Conservation (phyloP, 139 green algal genomes). For the Coccomyxa sp. region DNA sequence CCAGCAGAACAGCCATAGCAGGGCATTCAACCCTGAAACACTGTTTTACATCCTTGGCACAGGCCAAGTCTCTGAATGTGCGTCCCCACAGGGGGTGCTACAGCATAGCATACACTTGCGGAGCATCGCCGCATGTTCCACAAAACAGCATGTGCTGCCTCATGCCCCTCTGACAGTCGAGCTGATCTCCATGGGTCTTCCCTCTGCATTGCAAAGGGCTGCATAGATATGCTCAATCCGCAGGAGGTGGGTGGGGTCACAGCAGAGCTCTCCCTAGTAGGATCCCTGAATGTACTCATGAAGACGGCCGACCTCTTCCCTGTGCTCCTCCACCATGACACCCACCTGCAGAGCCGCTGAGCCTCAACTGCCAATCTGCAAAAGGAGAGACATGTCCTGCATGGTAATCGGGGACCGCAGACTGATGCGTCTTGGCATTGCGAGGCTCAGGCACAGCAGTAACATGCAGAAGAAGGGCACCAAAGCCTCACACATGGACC, state of each 20-base stretch:
- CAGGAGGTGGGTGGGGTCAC: too few relatives aligned
- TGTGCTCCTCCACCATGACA: conserved; percentile 50
- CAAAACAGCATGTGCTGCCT: not conserved
- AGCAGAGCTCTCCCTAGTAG: too few relatives aligned
- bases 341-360: conserved; percentile 10
- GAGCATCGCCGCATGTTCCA: not conserved
- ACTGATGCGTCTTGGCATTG: too few relatives aligned
- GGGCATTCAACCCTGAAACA: not conserved
- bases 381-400: too few relatives aligned
- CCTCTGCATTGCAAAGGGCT: too few relatives aligned
- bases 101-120: not conserved
- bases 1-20: not conserved
- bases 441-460: too few relatives aligned
- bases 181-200: too few relatives aligned
- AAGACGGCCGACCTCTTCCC: conserved; percentile 48
- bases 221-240: too few relatives aligned
- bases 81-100: not conserved
- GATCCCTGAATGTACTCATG: conserved; percentile 55
- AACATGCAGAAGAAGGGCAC: too few relatives aligned
- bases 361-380: not conserved
- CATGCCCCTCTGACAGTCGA: too few relatives aligned
- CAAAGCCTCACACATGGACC: too few relatives aligned
- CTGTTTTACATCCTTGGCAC: not conserved
- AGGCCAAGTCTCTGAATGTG: not conserved
- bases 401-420: too few relatives aligned